Base-by-base conservation (phyloP, 2,329 filamentous ascomycete genomes). In the Bipolaris bicolor region DNA sequence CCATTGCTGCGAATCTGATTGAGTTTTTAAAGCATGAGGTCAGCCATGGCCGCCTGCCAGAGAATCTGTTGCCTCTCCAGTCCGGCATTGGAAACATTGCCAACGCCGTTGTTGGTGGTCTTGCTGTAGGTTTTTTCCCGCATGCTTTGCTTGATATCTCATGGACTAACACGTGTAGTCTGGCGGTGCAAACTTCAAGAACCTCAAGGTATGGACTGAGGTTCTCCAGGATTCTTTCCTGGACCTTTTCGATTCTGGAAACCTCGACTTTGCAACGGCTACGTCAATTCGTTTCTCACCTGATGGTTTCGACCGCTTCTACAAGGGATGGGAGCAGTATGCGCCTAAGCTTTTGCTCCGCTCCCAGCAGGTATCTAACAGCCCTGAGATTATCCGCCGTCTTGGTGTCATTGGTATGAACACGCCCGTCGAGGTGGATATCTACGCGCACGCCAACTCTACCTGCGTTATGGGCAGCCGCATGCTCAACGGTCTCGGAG, bases 401-500 rank as follows among this genome's bases (percentile, higher is more conserved):
- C 82, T 96, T 1, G 92, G 92, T 60, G 88, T 92, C 65, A 96
- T 97, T 68, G 92, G 91, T 75, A 96, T 96, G 92, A 96, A 96
- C 84, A 96, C 92, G 0, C 92, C 92, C 20, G 91, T 96, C 45
- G 92, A 96, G 79, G 92, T 96, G 15, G 92, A 96, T 79, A 96
- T 96, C 71, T 96, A 96, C 79, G 92, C 92, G 2, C 92, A 96
- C 79, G 92, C 92, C 68, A 97, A 96, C 85, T 89, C 85, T 60
- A 96, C 92, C 52, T 93, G 90, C 72, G 92, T 96, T 20, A 92
- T 95, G 87, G 92, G 92, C 63, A 89, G 85, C 60, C 88, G 92
- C 55, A 95, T 94, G 90, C 84, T 95, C 59, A 94, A 94, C 80
- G 91, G 91, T 10, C 86, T 95, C 6, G 91, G 91, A 48, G 91